Conservation (phyloP, 2,329 filamentous ascomycete species). For the Fusarium protoensiforme region DNA sequence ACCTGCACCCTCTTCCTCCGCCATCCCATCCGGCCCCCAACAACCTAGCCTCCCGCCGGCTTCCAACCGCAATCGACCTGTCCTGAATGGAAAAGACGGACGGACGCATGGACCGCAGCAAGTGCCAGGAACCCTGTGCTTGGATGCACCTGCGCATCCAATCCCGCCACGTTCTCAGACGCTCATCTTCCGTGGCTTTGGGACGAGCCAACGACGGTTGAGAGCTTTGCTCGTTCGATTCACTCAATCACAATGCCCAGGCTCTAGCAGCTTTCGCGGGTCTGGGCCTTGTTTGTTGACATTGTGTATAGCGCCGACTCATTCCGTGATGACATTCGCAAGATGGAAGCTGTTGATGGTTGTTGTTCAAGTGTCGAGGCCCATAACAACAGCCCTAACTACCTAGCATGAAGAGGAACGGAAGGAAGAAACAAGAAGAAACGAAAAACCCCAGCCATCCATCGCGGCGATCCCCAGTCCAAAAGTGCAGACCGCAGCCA, state of each 20-base stretch:
- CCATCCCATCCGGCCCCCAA: constrained; percentile 24
- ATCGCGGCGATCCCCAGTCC: constrained; percentile 3
- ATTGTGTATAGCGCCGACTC: background rate
- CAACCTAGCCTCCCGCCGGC: constrained; percentile 17
- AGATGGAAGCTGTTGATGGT: background rate
- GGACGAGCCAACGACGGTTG: constrained; percentile 35
- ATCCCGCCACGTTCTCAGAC: constrained; percentile 37
- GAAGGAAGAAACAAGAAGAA: constrained; percentile 22
- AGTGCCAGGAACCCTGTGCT: constrained; percentile 39
- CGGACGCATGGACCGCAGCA: constrained; percentile 17
- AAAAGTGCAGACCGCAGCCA: constrained; percentile 10
- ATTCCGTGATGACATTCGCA: background rate
- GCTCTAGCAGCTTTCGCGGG: constrained; percentile 14
- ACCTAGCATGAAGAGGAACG: constrained; percentile 11
- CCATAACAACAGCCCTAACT: background rate
- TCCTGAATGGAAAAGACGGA: constrained; percentile 9
- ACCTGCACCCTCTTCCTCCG: constrained; percentile 19
- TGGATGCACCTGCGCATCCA: constrained; percentile 28
- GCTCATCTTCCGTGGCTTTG: constrained; percentile 35
- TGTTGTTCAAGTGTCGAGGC: background rate
- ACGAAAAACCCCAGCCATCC: constrained; percentile 20
- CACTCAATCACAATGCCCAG: constrained; percentile 31
- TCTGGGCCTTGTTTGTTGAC: constrained; percentile 7
- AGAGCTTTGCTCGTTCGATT: constrained; percentile 22
- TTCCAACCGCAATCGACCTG: constrained; percentile 25